Evolutionary conservation across 176 grass and related monocot genomes (phyloP).

Genomic region (Rhipidocladum racemiflorum): DNA sequence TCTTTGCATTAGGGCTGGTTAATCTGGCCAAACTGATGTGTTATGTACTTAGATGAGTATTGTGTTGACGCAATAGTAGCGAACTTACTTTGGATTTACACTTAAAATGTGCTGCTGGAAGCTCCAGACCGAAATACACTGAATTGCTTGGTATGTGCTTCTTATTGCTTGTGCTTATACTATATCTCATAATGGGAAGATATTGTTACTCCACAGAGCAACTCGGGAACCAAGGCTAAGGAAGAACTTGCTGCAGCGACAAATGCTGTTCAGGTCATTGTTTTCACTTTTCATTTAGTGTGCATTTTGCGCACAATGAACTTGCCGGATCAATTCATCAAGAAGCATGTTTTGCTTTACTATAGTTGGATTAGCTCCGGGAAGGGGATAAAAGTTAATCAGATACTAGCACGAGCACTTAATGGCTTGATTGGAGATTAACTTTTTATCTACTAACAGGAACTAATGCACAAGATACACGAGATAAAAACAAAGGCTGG

Average conservation of each 20-base stretch:
- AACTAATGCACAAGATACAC: slow-evolving; percentile 93
- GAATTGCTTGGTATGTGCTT: background rate
- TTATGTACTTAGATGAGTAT: background rate
- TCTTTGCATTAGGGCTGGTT: background rate
- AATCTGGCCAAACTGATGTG: background rate
- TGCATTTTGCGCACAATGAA: background rate
- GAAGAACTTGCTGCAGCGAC: slow-evolving; percentile 98
- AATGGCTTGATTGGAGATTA: slow-evolving; percentile 12
- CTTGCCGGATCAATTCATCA: background rate
- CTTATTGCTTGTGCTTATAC: background rate
- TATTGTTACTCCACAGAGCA: slow-evolving; percentile 60
- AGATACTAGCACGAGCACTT: background rate
- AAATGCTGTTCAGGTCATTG: slow-evolving; percentile 86
- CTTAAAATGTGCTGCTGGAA: background rate
- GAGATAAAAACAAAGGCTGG: slow-evolving; percentile 96
- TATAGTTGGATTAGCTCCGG: background rate
- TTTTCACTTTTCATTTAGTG: background rate
- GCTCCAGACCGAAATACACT: background rate
- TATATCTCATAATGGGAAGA: background rate
- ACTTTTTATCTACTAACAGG: slow-evolving; percentile 43
- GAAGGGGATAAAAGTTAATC: background rate
- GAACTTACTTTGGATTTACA: slow-evolving; percentile 1
- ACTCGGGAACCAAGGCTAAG: slow-evolving; percentile 97
- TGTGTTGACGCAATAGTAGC: background rate
- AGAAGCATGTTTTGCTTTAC: background rate